Base-by-base conservation (phyloP, 1,139 yeast genomes). In the Hyphopichia burtonii region DNA sequence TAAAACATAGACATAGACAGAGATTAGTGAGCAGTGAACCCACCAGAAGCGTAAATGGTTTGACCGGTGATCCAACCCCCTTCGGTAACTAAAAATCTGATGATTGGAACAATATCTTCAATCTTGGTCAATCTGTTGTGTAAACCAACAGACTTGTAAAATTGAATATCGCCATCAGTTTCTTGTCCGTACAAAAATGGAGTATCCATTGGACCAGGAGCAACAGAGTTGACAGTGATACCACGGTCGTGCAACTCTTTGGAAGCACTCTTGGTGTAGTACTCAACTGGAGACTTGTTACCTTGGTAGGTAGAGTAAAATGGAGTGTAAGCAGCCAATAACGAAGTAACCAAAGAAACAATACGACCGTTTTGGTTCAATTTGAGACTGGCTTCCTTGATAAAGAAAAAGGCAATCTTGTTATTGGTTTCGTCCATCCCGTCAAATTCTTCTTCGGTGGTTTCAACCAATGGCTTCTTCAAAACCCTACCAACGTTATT, bases 131-230 rank as follows among this genome's bases (percentile, higher is more conserved):
- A 70, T 61, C 83, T 68, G 41, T 69, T 65, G 41, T 68, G 67
- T 41, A 74, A 52, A 22, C 76, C 74, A 44, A 65, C 70, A 17
- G 80, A 62, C 63, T 81, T 82, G 65, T 74, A 78, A 60, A 63
- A 82, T 30, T 65, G 82, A 41, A 81, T 71, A 45, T 77, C 74
- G 19, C 71, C 78, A 22, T 68, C 61, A 19, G 71, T 66, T 59
- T 82, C 87, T 60, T 79, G 83, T 18, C 79, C 78, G 52, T 80
- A 80, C 57, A 82, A 74, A 65, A 82, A 82, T 42, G 86, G 85
- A 19, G 86, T 82, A 54, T 81, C 86, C 85, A 82, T 82, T 37
- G 87, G 86, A 37, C 86, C 87, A 38, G 86, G 87, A 3, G 86
- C 84, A 45, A 82, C 78, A 52, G 76, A 69, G 53, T 77, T 80